Percentiles rank a stretch among this genome's conserved stretches.
Conservation (phyloP, 306 rosid genomes). For the Ammopiptanthus mongolicus region DNA sequence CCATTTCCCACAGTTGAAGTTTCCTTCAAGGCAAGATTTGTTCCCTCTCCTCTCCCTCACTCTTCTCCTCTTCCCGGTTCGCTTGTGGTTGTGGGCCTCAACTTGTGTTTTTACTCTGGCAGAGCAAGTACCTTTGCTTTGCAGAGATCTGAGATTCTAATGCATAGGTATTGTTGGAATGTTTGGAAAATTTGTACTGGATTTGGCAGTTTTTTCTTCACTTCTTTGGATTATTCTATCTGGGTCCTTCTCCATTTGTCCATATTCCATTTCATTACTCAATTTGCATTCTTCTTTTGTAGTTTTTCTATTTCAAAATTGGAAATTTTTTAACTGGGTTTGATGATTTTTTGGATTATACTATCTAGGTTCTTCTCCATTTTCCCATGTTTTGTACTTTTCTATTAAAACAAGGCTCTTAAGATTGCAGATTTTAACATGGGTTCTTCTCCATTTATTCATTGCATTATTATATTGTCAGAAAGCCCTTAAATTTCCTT, state of each 20-base stretch:
- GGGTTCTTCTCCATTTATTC: conserved; percentile 17
- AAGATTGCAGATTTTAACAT: neutral
- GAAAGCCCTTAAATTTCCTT: neutral
- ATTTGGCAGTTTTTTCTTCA: neutral
- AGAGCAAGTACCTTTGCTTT: conserved; percentile 9
- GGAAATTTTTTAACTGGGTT: neutral
- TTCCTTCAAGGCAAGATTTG: conserved; percentile 33
- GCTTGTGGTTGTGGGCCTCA: conserved; percentile 30
- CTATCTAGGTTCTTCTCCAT: conserved; percentile 8
- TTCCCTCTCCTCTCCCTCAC: conserved; percentile 13
- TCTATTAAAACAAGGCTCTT: neutral
- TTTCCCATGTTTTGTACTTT: neutral
- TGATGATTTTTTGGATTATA: neutral
- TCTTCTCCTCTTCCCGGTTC: neutral
- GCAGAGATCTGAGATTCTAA: conserved; percentile 25
- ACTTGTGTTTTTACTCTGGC: neutral
- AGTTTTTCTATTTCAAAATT: neutral
- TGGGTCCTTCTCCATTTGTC: conserved; percentile 14
- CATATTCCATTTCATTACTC: neutral
- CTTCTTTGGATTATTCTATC: neutral
- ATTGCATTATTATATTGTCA: conserved; percentile 6
- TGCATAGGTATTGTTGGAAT: conserved; percentile 28
- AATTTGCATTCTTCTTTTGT: neutral
- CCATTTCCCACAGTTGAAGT: neutral
- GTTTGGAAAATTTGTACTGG: neutral